These are phyloP conservation scores for Mycena epipterygia DNA, from an alignment of 768 basidiomycete genomes.

Conservation along the genomic window DNA sequence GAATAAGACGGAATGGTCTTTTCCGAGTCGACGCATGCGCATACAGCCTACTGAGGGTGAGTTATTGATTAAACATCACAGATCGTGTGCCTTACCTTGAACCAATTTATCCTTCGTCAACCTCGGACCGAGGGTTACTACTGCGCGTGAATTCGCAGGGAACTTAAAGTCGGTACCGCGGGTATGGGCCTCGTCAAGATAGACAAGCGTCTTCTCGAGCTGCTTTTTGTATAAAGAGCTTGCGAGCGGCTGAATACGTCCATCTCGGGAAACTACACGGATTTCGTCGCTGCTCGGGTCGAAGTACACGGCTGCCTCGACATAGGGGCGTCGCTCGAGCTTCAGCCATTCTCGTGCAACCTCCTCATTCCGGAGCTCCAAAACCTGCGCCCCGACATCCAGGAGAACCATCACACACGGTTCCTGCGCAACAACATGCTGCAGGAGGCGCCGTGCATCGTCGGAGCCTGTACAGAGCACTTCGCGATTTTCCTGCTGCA, in stretches of 20 bases:
- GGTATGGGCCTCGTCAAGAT: constrained; percentile 68
- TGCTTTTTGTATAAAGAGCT: constrained; percentile 54
- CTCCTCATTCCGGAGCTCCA: constrained; percentile 61
- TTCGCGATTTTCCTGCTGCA: constrained; percentile 55
- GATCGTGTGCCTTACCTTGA: constrained; percentile 55
- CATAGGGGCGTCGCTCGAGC: constrained; percentile 30
- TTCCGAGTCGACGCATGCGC: constrained; percentile 65
- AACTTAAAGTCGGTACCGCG: constrained; percentile 68
- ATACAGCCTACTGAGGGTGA: constrained; percentile 58
- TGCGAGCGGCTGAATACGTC: constrained; percentile 48
- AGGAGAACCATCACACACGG: constrained; percentile 62
- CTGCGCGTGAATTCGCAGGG: constrained; percentile 56
- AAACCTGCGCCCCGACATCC: constrained; percentile 70
- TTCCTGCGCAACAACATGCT: constrained; percentile 47
- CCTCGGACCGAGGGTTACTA: constrained; percentile 64
- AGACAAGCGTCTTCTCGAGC: constrained; percentile 56
- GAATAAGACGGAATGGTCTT: constrained; percentile 52
- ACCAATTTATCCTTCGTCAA: constrained; percentile 65
- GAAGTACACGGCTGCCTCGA: constrained; percentile 60
- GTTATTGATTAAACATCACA: not conserved
- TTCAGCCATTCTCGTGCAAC: constrained; percentile 58
- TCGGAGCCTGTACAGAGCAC: constrained; percentile 43
- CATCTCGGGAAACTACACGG: constrained; percentile 52
- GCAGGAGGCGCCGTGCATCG: constrained; percentile 44
- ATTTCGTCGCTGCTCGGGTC: constrained; percentile 52